phyloP scores from a whole-genome alignment of 441 rosid genomes.

The Macaranga tanarius region DNA sequence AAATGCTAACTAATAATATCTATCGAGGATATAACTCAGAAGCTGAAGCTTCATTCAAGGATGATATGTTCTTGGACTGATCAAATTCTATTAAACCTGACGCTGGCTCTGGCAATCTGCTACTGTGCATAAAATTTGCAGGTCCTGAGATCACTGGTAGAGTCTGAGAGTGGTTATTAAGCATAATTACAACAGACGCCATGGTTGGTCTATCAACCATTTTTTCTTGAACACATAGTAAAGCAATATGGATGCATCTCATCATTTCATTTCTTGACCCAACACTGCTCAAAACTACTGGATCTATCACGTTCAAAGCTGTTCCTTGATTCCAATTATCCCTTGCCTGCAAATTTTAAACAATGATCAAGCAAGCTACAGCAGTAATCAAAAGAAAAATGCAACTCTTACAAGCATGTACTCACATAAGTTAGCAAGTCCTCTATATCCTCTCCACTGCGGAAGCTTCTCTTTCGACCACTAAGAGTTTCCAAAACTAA shows the following conservation, averaged over 20 bases:
- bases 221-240: slow-evolving; percentile 48
- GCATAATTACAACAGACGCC: slow-evolving; percentile 28
- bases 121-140: slow-evolving; percentile 12
- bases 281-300: slow-evolving; percentile 1
- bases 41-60: no score
- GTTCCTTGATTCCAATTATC: slow-evolving; percentile 32
- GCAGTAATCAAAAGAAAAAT: no score
- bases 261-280: slow-evolving; percentile 21
- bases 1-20: no score
- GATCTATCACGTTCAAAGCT: slow-evolving; percentile 27
- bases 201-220: slow-evolving; percentile 39
- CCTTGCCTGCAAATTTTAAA: slow-evolving; percentile 29
- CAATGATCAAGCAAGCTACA: no score
- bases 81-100: no score
- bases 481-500: slow-evolving; percentile 12
- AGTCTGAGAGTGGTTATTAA: slow-evolving; percentile 18
- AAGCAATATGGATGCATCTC: slow-evolving; percentile 42
- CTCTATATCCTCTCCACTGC: not conserved
- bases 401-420: not conserved
- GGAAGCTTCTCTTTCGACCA: not conserved
- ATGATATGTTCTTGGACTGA: no score
- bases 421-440: not conserved
- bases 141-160: slow-evolving; percentile 31
- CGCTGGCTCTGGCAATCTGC: no score
- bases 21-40: no score